phyloP scores from a whole-genome alignment of 169 alveolate species.

The Amoebophrya sp. region DNA sequence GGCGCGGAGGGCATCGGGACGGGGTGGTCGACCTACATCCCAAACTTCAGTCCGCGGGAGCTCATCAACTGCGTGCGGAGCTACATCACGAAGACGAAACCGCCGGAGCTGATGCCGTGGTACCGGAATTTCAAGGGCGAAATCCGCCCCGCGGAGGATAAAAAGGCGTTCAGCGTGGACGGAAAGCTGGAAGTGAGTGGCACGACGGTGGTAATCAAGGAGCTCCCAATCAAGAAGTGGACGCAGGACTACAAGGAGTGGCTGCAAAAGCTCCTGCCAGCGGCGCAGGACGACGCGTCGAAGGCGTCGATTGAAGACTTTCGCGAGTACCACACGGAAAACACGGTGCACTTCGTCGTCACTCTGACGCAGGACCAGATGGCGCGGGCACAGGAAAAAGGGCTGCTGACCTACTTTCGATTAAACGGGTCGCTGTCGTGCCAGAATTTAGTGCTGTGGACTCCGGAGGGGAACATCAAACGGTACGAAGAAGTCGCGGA shows the following conservation, averaged over 20 bases:
- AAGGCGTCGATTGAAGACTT: slow-evolving; percentile 13
- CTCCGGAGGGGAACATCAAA: background rate
- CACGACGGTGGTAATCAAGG: slow-evolving; percentile 67
- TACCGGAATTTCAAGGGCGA: slow-evolving; percentile 89
- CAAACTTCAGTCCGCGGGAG: slow-evolving; percentile 92
- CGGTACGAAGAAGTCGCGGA: background rate
- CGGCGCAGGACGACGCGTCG: slow-evolving; percentile 33
- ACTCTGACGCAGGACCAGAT: background rate
- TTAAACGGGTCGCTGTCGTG: background rate
- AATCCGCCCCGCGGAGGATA: slow-evolving; percentile 41
- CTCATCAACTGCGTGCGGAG: slow-evolving; percentile 60
- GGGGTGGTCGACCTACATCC: slow-evolving; percentile 83
- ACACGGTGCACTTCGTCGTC: background rate
- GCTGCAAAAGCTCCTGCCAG: slow-evolving; percentile 29
- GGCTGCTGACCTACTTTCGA: background rate
- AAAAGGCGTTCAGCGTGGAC: slow-evolving; percentile 40
- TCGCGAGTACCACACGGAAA: background rate
- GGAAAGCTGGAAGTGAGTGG: slow-evolving; percentile 44
- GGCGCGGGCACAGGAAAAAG: background rate
- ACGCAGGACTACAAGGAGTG: slow-evolving; percentile 55
- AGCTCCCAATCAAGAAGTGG: slow-evolving; percentile 95
- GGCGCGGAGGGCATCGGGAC: slow-evolving; percentile 99
- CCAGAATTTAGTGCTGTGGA: background rate
- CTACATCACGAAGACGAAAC: slow-evolving; percentile 52
- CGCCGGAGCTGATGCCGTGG: slow-evolving; percentile 92